phyloP scores from a whole-genome alignment of 345 rosid species.

The Ricinus communis region DNA sequence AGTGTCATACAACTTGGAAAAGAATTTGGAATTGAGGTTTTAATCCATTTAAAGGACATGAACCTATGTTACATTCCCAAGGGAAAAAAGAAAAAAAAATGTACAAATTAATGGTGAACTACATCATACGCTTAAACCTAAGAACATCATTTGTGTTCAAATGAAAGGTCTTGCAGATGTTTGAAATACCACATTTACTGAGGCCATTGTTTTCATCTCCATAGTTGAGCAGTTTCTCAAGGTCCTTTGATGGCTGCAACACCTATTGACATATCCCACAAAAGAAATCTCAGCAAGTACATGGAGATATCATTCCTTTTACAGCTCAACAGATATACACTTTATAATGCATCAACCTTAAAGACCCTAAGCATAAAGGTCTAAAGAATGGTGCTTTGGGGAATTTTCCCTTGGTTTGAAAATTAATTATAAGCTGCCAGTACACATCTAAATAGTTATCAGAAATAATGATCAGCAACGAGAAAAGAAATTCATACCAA shows the following conservation, averaged over 20 bases:
- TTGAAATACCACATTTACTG: conserved; percentile 37
- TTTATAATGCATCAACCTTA: too few species aligned
- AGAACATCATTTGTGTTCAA: conserved; percentile 56
- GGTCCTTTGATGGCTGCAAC: conserved; percentile 69
- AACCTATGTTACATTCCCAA: conserved; percentile 9
- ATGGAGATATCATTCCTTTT: background rate
- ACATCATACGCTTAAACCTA: conserved; percentile 51
- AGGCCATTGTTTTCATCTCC: conserved; percentile 48
- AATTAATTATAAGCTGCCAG: too few species aligned
- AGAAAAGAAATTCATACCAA: too few species aligned
- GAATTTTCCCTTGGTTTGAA: too few species aligned
- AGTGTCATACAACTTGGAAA: too few species aligned
- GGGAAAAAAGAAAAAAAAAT: background rate
- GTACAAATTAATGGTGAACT: conserved; percentile 15
- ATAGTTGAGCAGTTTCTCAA: conserved; percentile 38
- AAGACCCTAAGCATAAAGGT: too few species aligned
- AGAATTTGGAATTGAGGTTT: background rate
- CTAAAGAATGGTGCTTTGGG: too few species aligned
- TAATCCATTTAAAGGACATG: background rate
- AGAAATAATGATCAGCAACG: too few species aligned
- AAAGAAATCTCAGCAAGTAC: background rate
- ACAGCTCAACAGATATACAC: too few species aligned
- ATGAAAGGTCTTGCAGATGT: conserved; percentile 56
- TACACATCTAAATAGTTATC: too few species aligned
- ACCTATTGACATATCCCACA: conserved; percentile 35